A percentile compares a stretch with the other conserved stretches of the same genome.
Evolutionary conservation across 2,329 filamentous ascomycete species (phyloP).

Genomic region (Lachnum nothofagi): DNA sequence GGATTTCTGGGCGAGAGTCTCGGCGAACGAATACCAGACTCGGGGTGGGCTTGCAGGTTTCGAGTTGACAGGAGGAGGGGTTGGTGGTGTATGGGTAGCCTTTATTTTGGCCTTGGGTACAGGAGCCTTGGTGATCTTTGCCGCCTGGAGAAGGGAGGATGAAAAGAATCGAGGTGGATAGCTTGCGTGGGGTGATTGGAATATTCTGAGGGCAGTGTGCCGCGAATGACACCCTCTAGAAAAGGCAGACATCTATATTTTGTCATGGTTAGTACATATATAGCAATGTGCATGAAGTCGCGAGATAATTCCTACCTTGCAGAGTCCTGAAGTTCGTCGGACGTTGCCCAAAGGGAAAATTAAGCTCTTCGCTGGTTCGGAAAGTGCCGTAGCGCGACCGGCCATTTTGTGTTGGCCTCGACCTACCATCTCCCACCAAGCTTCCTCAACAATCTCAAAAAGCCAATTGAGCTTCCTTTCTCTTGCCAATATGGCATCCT

Average conservation of each 20-base stretch:
- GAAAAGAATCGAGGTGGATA: slow-evolving; percentile 20
- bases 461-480: slow-evolving; percentile 29
- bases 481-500: slow-evolving; percentile 55
- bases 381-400: slow-evolving; percentile 13
- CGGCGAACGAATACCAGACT: slow-evolving; percentile 44
- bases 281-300: too few species aligned
- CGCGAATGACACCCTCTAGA: slow-evolving; percentile 31
- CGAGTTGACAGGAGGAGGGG: neutral
- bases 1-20: slow-evolving; percentile 50
- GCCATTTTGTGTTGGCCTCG: slow-evolving; percentile 22
- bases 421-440: slow-evolving; percentile 15
- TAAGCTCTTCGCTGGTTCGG: slow-evolving; percentile 20
- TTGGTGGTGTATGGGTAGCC: neutral
- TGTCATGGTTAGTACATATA: neutral
- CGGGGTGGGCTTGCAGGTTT: neutral
- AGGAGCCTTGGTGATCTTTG: slow-evolving; percentile 12
- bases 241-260: slow-evolving; percentile 33
- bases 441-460: slow-evolving; percentile 15
- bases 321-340: neutral
- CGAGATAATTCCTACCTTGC: slow-evolving; percentile 17
- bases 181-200: slow-evolving; percentile 11
- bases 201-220: slow-evolving; percentile 15
- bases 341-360: slow-evolving; percentile 15
- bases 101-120: slow-evolving; percentile 2
- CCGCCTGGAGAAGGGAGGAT: slow-evolving; percentile 19